Percentiles rank a stretch among this genome's conserved stretches.
phyloP scores from a whole-genome alignment of 495 filamentous ascomycete species.

The Aspergillus panamensis region DNA sequence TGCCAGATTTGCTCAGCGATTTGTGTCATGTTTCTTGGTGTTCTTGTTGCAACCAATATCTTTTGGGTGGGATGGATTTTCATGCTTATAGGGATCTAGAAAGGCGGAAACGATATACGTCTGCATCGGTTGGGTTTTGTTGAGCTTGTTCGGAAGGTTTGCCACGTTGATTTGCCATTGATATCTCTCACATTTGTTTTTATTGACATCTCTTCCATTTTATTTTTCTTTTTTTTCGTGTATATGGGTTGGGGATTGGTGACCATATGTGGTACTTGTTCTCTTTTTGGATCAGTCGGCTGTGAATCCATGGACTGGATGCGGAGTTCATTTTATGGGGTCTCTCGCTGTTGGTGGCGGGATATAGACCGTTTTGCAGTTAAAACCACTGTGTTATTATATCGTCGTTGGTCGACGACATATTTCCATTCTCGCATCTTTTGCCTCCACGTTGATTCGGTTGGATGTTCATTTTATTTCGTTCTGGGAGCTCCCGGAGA shows the following conservation, averaged over 20 bases:
- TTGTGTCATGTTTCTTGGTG: conserved; percentile 35
- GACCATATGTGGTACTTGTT: conserved; percentile 33
- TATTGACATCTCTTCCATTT: conserved; percentile 28
- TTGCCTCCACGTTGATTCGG: conserved; percentile 26
- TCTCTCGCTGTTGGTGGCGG: conserved; percentile 33
- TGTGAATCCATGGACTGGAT: conserved; percentile 45
- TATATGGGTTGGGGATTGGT: conserved; percentile 44
- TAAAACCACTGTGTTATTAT: conserved; percentile 28
- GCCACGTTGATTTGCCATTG: conserved; percentile 20
- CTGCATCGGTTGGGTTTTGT: conserved; percentile 50
- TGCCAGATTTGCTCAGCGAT: conserved; percentile 30
- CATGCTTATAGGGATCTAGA: conserved; percentile 45
- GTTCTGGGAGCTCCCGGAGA: conserved; percentile 29
- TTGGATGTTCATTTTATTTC: conserved; percentile 16
- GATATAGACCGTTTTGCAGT: conserved; percentile 37
- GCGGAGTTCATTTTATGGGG: conserved; percentile 41
- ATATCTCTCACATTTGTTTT: background rate
- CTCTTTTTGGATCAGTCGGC: conserved; percentile 32
- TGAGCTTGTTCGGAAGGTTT: conserved; percentile 38
- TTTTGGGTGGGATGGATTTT: conserved; percentile 43
- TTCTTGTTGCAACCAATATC: conserved; percentile 25
- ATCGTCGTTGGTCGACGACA: conserved; percentile 20
- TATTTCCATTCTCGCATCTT: conserved; percentile 17
- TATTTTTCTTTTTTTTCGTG: conserved; percentile 34
- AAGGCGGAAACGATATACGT: conserved; percentile 55